A percentile compares a stretch with the other conserved stretches of the same genome.
phyloP scores from a whole-genome alignment of 352 stramenopile species.

The Globisporangium irregulare region DNA sequence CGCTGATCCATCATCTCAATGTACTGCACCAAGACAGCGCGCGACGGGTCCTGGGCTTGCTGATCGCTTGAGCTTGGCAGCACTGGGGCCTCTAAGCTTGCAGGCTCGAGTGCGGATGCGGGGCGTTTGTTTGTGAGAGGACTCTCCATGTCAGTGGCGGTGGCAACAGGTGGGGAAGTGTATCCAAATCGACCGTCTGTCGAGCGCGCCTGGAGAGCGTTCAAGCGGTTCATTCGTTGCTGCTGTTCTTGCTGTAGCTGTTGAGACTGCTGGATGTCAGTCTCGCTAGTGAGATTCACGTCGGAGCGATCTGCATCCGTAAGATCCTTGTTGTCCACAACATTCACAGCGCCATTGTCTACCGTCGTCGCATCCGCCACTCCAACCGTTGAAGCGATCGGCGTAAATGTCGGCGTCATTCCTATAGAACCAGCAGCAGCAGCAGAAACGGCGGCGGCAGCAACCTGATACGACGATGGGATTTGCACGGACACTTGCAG shows the following conservation, averaged over 20 bases:
- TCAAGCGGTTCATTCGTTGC: background rate
- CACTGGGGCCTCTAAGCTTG: background rate
- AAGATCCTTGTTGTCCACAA: background rate
- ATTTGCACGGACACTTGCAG: conserved; percentile 11
- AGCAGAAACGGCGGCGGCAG: background rate
- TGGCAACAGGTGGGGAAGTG: background rate
- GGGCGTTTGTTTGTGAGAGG: conserved; percentile 23
- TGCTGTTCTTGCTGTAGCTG: background rate
- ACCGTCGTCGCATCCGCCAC: background rate
- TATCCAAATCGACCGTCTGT: conserved; percentile 5
- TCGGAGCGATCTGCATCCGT: background rate
- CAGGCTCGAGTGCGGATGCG: conserved; percentile 24
- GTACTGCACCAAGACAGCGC: conserved; percentile 45
- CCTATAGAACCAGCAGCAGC: background rate
- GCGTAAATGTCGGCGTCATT: conserved; percentile 2
- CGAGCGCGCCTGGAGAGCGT: background rate
- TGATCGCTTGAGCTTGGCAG: background rate
- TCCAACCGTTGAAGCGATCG: background rate
- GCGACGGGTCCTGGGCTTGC: conserved; percentile 28
- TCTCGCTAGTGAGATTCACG: background rate
- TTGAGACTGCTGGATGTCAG: background rate
- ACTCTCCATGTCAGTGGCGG: background rate
- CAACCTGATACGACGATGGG: background rate
- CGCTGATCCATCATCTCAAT: conserved; percentile 64
- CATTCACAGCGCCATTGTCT: background rate